These are phyloP conservation scores for Eucalyptus regnans DNA, from an alignment of 345 rosid genomes.

Conservation along the genomic window DNA sequence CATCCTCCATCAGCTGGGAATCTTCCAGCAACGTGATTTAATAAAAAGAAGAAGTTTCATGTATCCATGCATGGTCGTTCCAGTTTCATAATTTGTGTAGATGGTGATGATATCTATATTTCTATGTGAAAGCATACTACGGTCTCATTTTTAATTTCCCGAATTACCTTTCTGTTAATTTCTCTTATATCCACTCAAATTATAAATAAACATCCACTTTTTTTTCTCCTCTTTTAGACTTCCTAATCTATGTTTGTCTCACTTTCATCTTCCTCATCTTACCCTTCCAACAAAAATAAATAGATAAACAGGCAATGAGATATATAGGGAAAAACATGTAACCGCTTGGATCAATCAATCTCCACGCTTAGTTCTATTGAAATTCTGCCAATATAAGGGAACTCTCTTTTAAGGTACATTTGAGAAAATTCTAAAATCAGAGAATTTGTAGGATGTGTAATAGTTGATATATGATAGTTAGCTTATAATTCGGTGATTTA, in stretches of 20 bases:
- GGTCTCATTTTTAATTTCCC: background rate
- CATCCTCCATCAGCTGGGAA: slow-evolving; percentile 19
- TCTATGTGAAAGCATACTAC: background rate
- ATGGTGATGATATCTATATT: background rate
- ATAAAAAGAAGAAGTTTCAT: background rate
- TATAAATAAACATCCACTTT: background rate
- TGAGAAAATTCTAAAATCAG: no score
- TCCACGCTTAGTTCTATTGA: background rate
- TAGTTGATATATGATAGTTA: background rate
- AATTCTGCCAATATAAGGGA: background rate
- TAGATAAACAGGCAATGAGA: background rate
- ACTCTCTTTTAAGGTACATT: background rate
- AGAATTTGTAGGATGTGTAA: accelerated
- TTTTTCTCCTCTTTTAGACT: background rate
- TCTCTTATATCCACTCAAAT: background rate
- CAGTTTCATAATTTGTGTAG: background rate
- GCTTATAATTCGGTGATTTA: background rate
- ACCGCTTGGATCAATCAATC: background rate
- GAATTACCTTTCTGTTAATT: background rate
- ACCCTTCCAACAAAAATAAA: background rate
- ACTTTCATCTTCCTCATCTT: background rate
- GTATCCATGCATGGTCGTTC: background rate
- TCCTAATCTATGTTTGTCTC: background rate
- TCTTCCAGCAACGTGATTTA: background rate
- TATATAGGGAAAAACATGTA: background rate